These are phyloP conservation scores for Phytopythium oedochilum DNA, from an alignment of 352 stramenopile species.

Conservation along the genomic window DNA sequence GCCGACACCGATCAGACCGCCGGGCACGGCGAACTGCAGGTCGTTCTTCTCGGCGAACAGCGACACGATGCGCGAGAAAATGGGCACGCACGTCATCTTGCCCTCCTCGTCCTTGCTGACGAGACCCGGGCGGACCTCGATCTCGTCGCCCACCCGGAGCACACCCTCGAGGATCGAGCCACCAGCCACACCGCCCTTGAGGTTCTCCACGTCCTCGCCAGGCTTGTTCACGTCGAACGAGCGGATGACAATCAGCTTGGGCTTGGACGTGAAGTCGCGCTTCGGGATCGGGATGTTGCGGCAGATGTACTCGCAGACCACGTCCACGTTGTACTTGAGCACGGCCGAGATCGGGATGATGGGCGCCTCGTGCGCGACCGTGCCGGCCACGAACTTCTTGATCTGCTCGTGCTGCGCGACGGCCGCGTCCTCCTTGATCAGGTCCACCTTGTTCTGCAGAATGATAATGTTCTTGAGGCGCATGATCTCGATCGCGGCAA, in stretches of 20 bases:
- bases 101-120: conserved; percentile 97
- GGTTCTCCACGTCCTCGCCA: conserved; percentile 96
- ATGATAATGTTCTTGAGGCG: conserved; percentile 99
- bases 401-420: conserved; percentile 97
- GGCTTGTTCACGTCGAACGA: conserved; percentile 99
- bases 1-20: conserved; percentile 99
- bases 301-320: conserved; percentile 99
- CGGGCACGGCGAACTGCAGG: conserved; percentile 98
- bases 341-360: conserved; percentile 99
- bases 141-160: conserved; percentile 96
- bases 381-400: conserved; percentile 89
- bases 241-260: conserved; percentile 99
- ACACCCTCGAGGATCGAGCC: conserved; percentile 96
- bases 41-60: conserved; percentile 99
- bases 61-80: conserved; percentile 94
- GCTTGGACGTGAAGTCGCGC: conserved; percentile 97
- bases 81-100: conserved; percentile 93
- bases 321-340: conserved; percentile 99
- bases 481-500: conserved; percentile 99
- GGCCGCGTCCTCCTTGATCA: conserved; percentile 98
- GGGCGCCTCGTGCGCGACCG: conserved; percentile 94
- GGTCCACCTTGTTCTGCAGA: conserved; percentile 99
- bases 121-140: conserved; percentile 99
- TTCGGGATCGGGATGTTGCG: conserved; percentile 98
- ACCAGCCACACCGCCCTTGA: conserved; percentile 92